Evolutionary conservation across 2,329 filamentous ascomycete genomes (phyloP).

Genomic region (Trichophaea hybrida): DNA sequence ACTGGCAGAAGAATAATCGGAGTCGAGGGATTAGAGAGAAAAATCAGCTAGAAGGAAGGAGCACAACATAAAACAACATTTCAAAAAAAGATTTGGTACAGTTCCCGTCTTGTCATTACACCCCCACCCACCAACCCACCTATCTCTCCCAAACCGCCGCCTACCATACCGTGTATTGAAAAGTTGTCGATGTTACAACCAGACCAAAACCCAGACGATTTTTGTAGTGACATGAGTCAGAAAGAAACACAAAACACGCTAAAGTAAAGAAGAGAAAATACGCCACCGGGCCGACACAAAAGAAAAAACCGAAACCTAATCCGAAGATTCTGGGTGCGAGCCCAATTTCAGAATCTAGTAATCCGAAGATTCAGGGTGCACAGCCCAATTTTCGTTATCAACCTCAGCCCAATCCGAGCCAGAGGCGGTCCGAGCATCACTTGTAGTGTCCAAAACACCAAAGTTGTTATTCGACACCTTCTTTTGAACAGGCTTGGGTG

Average conservation of each 20-base stretch:
- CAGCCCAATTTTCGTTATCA: constrained; percentile 21
- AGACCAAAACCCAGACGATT: neutral
- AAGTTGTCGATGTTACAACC: neutral
- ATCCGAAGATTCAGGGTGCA: constrained; percentile 13
- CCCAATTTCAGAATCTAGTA: neutral
- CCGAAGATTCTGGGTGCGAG: neutral
- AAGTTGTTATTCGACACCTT: neutral
- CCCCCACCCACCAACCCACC: neutral
- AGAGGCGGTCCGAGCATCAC: constrained; percentile 14
- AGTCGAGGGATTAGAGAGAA: neutral
- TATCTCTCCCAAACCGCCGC: no score
- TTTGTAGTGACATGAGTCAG: neutral
- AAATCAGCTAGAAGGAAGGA: neutral
- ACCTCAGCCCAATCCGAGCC: constrained; percentile 20
- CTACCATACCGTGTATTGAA: no score
- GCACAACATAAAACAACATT: neutral
- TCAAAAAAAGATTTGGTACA: neutral
- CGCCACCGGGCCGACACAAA: neutral
- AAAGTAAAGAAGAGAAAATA: neutral
- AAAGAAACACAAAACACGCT: neutral
- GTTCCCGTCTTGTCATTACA: neutral
- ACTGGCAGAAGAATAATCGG: no score
- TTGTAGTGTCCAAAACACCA: constrained; percentile 16
- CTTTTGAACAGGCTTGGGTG: neutral
- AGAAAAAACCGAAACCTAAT: neutral